Base-by-base conservation (phyloP, 2,329 filamentous ascomycete species). In the Neonectria neomacrospora region DNA sequence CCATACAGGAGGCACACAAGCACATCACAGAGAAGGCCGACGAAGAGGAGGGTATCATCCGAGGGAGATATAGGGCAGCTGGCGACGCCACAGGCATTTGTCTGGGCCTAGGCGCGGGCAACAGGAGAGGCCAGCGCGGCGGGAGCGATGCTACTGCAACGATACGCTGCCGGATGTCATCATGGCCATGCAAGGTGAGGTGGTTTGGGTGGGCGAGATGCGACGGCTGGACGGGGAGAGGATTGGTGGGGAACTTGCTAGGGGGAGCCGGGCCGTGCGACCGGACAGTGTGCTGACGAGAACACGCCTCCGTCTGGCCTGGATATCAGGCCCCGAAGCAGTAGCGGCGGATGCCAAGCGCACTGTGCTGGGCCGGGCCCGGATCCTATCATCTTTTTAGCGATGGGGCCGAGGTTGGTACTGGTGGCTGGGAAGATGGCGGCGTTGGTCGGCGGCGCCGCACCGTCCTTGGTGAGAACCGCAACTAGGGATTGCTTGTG, bases 111-210 rank as follows among this genome's bases (percentile, higher is more conserved):
- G 44, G 12, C 42, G 45, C 23, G 37, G 18, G 45, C 45, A 34
- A 52, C 28, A 22, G 10, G 28, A 39, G 20, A 41, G 22, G 45
- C 34, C 47, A 53, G 26, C 45, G 32, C 59, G 57, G 44, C 42
- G 60, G 56, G 54, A 66, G 60, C 55, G 60, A 67, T 61, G 67
- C 61, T 64, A 52, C 58, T 73, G 70, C 66, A 71, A 71, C 71
- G 63, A 71, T 73, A 47, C 58, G 65, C 60, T 65, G 61, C 62
- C 50, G 54, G 58, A 48, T 62, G 62, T 65, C 62, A 65, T 65
- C 62, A 62, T 65, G 51, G 22, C 56, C 56, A 60, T 72, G 71
- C 71, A 70, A 62, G 67, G 66, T 73, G 71, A 73, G 66, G 67
- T 37, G 34, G 34, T 37, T 37, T 37, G 34, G 16, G 34, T 73